Base-by-base conservation (phyloP, 2,329 filamentous ascomycete species). In the Fusarium sp. region DNA sequence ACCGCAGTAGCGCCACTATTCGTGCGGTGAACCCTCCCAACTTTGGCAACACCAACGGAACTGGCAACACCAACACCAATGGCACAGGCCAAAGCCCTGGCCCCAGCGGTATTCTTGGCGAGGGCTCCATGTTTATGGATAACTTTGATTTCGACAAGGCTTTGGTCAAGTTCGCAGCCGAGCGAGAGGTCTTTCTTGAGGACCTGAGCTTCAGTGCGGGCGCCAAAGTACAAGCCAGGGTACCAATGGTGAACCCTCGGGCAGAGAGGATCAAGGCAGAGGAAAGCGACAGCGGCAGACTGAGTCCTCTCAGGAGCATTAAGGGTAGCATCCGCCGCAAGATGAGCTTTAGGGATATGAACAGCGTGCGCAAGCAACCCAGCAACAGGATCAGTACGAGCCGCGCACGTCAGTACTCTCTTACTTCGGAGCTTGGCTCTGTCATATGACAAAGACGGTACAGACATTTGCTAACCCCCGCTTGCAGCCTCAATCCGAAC, bases 81-180 rank as follows among this genome's bases (percentile, higher is more conserved):
- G 35, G 35, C n/a, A 33, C 30, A 40, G 62, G 52, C 49, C 53
- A 70, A 63, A 56, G 56, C 35, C 70, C 72, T 27, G 55, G 56
- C 40, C 67, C 75, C 46, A 64, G 66, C 40, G 72, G 71, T 27
- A 61, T 56, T 39, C 66, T 73, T 37, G 76, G 76, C 41, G 77
- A 78, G 22, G 78, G 79, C 39, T 71, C 76, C 43, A 68, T 71
- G 37, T 71, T 82, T 33, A 79, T 86, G 65, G 81, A 79, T 59
- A 93, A 97, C 75, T 93, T 92, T 75, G 96, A 98, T 78, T 99
- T 99, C 75, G 96, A 98, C 77, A 90, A 92, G 75, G 95, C 96
- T 25, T 84, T 99, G 71, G 83, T 94, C 74, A 98, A 97, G 81
- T 99, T 99, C 78, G 94, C 96, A 45, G 91, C 90, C n/a, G 95